Conservation (phyloP, 768 basidiomycete species). For the Tricholoma flavovirens region DNA sequence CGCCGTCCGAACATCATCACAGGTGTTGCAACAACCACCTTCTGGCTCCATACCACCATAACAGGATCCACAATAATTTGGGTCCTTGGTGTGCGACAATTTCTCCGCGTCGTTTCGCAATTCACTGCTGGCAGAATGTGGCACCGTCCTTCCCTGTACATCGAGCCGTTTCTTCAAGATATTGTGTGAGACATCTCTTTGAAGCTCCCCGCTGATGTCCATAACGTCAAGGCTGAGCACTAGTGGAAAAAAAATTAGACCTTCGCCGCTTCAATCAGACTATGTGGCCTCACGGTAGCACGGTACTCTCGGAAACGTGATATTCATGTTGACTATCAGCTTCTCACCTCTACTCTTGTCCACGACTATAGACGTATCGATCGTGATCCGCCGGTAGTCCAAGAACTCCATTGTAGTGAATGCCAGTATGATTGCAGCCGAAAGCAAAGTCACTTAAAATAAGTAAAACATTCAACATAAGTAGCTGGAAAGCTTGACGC, state of each 20-base stretch:
- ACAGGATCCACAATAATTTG: constrained; percentile 89
- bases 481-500: not conserved
- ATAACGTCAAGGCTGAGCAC: constrained; percentile 95
- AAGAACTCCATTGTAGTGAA: constrained; percentile 93
- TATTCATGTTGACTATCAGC: constrained; percentile 82
- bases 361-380: constrained; percentile 91
- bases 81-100: constrained; percentile 52
- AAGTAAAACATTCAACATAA: not conserved
- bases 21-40: constrained; percentile 89
- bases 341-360: constrained; percentile 95
- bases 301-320: constrained; percentile 95
- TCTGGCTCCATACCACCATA: constrained; percentile 79
- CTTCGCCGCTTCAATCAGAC: not conserved
- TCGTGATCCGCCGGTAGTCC: constrained; percentile 83
- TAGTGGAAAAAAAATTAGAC: constrained; percentile 25
- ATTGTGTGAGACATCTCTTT: constrained; percentile 86
- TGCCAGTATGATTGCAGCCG: constrained; percentile 86
- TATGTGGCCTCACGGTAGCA: constrained; percentile 79
- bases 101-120: constrained; percentile 86
- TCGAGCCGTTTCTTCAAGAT: constrained; percentile 79
- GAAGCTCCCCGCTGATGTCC: constrained; percentile 96
- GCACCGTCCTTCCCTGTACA: constrained; percentile 50
- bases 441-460: constrained; percentile 81
- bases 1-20: constrained; percentile 88
- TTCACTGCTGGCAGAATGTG: constrained; percentile 50